Conservation (phyloP, 2,329 filamentous ascomycete species). For the Coleophoma eucalyptorum region DNA sequence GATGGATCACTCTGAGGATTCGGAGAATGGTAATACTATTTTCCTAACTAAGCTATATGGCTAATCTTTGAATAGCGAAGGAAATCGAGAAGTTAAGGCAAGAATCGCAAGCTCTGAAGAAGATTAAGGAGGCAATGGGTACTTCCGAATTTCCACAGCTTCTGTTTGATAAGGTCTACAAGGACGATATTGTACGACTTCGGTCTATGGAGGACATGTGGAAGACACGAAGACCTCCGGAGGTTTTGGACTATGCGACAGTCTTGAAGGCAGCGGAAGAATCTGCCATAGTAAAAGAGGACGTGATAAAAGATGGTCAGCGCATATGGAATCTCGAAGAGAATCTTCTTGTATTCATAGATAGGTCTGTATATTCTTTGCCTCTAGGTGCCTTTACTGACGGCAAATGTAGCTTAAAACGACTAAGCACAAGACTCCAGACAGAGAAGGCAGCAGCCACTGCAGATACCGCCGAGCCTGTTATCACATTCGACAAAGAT, state of each 20-base stretch:
- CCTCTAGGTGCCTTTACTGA: background rate
- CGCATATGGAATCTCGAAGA: constrained; percentile 77
- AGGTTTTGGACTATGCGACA: constrained; percentile 65
- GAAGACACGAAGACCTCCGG: constrained; percentile 75
- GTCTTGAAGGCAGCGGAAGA: constrained; percentile 52
- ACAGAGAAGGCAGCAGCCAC: constrained; percentile 50
- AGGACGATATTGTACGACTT: constrained; percentile 76
- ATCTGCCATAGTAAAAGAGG: constrained; percentile 41
- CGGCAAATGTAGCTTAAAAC: constrained; percentile 51
- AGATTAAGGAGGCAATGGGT: constrained; percentile 77
- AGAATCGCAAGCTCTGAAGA: constrained; percentile 79
- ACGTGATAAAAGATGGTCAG: constrained; percentile 64
- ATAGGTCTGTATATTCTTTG: constrained; percentile 47
- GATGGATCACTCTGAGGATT: constrained; percentile 75
- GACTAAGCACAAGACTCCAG: constrained; percentile 71
- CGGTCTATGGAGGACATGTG: constrained; percentile 94
- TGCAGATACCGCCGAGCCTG: constrained; percentile 49
- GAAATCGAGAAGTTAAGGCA: constrained; percentile 86
- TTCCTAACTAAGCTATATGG: constrained; percentile 6
- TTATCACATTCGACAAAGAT: constrained; percentile 93
- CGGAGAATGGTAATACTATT: constrained; percentile 66
- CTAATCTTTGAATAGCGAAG: constrained; percentile 40
- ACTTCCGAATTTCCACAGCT: constrained; percentile 71
- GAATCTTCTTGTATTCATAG: constrained; percentile 80
- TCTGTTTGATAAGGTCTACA: constrained; percentile 92